Base-by-base conservation (phyloP, 257 asterid species). In the Dorcoceras hygrometricum region DNA sequence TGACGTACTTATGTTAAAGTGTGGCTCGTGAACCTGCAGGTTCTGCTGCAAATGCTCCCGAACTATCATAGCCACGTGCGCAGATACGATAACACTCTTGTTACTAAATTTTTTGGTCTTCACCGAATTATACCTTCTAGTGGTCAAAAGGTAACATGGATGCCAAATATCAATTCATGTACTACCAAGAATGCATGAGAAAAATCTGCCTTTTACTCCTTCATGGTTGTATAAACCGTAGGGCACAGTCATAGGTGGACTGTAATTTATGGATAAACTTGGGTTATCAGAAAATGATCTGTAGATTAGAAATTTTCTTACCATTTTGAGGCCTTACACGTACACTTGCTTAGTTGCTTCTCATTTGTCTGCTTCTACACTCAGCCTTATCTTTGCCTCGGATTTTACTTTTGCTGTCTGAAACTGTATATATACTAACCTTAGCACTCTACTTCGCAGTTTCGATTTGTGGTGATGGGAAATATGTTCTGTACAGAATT, bases 401-500 rank as follows among this genome's bases (percentile, higher is more conserved):
- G 71, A 24, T 27, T 19, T 68, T 60, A 56, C 11, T 28, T 62
- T 70, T 61, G 57, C 59, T 58, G n/a, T 70, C 32, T 5, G 25
- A 23, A 48, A 31, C 8, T 11, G 16, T 36, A 36, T 36, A 62
- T 57, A 26, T 46, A 39, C 66, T 73, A 60, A 48, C 59, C 28
- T 48, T 66, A 57, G 39, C 48, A n/a, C 24, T 29, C 58, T 57
- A 25, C 69, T 71, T 43, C 78, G 84, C 95, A 93, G 99, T 90
- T 90, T 70, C 95, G 95, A 19, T 93, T 93, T 59, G 96, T 90
- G 25, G 99, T 90, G 23, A 93, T 93, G 99, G 96, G 99, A 65
- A 93, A 93, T 76, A 83, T 93, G 97, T 93, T 93, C 84, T 90
- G 95, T 89, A 93, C 99, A 61, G 99, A 85, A 78, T 75, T 93